phyloP scores from a whole-genome alignment of 345 rosid species.

The Rhizophora mangle region DNA sequence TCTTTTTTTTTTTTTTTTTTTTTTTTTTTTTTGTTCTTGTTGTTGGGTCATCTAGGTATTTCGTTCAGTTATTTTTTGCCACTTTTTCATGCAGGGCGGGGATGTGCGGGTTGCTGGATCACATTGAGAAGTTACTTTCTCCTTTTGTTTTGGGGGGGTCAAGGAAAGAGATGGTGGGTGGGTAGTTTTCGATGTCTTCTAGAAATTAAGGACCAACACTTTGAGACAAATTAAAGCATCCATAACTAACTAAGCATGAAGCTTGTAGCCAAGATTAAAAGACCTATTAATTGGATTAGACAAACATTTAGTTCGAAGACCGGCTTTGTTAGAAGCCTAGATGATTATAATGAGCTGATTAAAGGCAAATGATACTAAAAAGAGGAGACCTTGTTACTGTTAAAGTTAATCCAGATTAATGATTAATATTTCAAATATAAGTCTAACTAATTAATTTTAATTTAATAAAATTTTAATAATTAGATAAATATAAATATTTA shows the following conservation, averaged over 20 bases:
- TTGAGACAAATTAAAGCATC: slow-evolving; percentile 25
- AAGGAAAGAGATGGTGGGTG: slow-evolving; percentile 35
- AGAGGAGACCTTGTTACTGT: slow-evolving; percentile 3
- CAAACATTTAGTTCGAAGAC: slow-evolving; percentile 17
- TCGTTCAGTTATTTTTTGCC: not conserved
- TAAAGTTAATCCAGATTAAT: no score
- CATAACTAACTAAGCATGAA: slow-evolving; percentile 37
- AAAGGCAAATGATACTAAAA: slow-evolving; percentile 23
- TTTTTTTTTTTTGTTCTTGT: not conserved
- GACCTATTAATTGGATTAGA: slow-evolving; percentile 22
- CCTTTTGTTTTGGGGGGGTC: slow-evolving; percentile 11
- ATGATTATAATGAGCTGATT: slow-evolving; percentile 14
- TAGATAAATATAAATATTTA: no score
- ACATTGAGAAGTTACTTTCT: slow-evolving; percentile 28
- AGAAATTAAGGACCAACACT: not conserved
- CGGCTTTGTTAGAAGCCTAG: slow-evolving; percentile 15
- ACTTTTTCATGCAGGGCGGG: not conserved
- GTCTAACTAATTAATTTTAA: no score
- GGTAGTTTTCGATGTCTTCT: slow-evolving; percentile 35
- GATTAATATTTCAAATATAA: no score
- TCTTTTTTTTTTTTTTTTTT: not conserved
- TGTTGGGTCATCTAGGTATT: not conserved
- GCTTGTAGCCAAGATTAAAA: slow-evolving; percentile 17
- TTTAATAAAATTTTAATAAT: no score
- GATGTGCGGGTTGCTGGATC: slow-evolving; percentile 9